These are phyloP conservation scores for Elsinoe batatas DNA, from an alignment of 2,329 filamentous ascomycete species.

Conservation along the genomic window DNA sequence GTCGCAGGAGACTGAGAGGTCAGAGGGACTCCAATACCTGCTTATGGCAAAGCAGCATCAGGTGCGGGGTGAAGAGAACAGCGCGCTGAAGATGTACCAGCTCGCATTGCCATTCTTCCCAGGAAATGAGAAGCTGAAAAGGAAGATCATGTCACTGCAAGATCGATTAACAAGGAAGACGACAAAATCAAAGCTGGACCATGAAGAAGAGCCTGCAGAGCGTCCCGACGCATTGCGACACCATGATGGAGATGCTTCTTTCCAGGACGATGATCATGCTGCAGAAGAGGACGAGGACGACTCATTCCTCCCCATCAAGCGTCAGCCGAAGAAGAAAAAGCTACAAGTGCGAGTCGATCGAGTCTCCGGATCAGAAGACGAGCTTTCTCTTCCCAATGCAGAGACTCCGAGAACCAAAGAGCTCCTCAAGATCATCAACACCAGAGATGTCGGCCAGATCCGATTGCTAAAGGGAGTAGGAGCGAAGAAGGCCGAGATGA, in stretches of 20 bases:
- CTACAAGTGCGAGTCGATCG: conserved; percentile 17
- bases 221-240: neutral
- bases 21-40: conserved; percentile 74
- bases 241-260: conserved; percentile 14
- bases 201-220: neutral
- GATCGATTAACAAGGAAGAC: conserved; percentile 28
- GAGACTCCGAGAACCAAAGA: conserved; percentile 50
- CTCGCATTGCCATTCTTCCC: conserved; percentile 78
- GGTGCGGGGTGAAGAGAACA: conserved; percentile 66
- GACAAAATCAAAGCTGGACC: neutral
- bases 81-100: conserved; percentile 77
- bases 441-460: conserved; percentile 56
- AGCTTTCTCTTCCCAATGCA: conserved; percentile 19
- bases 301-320: conserved; percentile 12
- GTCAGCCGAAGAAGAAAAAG: conserved; percentile 30
- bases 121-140: conserved; percentile 62
- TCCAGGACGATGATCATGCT: conserved; percentile 11
- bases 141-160: conserved; percentile 46
- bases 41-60: conserved; percentile 90
- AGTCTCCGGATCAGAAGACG: conserved; percentile 24
- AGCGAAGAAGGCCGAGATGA: conserved; percentile 55
- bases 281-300: conserved; percentile 13
- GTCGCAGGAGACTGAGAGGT: conserved; percentile 58
- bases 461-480: conserved; percentile 60
- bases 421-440: conserved; percentile 63